Conservation (phyloP, 2,329 filamentous ascomycete species). For the Sarocladiaceae sp. region DNA sequence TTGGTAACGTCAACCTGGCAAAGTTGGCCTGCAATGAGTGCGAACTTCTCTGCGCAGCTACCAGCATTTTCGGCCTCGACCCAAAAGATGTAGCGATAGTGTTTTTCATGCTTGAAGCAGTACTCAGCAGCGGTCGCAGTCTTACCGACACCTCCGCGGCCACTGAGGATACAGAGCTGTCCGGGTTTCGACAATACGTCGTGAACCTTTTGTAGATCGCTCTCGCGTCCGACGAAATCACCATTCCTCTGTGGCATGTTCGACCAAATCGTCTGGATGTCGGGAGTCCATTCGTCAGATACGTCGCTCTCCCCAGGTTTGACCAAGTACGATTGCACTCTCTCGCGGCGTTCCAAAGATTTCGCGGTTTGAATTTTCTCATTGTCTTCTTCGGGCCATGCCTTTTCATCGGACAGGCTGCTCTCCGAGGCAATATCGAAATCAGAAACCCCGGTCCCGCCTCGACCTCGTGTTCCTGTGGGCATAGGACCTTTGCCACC, state of each 20-base stretch:
- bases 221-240: constrained; percentile 2
- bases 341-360: not conserved
- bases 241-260: constrained; percentile 1
- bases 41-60: constrained; percentile 1
- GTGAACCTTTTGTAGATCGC: not conserved
- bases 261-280: not conserved
- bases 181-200: not conserved
- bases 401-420: not conserved
- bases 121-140: not conserved
- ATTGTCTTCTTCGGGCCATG: not conserved
- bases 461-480: not conserved
- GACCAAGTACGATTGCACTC: not conserved
- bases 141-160: not conserved
- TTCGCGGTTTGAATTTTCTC: not conserved
- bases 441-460: not conserved
- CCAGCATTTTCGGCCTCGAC: not conserved
- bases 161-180: constrained; percentile 1
- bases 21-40: not conserved
- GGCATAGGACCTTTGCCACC: not conserved
- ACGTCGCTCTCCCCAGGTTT: not conserved
- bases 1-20: not conserved
- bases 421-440: not conserved
- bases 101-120: constrained; percentile 1
- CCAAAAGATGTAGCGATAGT: constrained; percentile 3
- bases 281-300: not conserved